Percentiles rank a stretch among this genome's conserved stretches.
Evolutionary conservation across 164 flowering plant species (phyloP).

Genomic region (Liriodendron chinense): DNA sequence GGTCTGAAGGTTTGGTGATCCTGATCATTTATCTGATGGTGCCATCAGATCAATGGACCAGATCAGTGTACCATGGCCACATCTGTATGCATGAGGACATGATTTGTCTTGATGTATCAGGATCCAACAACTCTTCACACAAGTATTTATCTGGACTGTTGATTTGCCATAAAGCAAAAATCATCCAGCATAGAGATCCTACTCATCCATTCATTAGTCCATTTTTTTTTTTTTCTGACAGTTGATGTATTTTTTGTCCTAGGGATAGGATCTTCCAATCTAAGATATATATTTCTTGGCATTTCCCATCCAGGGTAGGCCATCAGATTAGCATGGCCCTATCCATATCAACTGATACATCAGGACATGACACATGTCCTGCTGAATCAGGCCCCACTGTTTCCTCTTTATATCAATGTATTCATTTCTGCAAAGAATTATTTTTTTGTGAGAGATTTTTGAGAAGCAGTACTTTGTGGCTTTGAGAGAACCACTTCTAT

Average conservation of each 20-base stretch:
- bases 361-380: background rate
- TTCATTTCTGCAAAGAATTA: background rate
- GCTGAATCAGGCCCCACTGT: background rate
- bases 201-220: background rate
- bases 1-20: background rate
- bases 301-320: too few species aligned
- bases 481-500: constrained; percentile 73
- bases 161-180: background rate
- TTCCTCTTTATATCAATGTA: background rate
- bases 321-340: background rate
- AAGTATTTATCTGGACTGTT: background rate
- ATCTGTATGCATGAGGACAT: background rate
- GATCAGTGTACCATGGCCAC: background rate
- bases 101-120: background rate
- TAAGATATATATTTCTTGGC: background rate
- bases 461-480: constrained; percentile 54
- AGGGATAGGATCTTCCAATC: background rate
- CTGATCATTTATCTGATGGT: background rate
- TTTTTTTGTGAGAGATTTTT: constrained; percentile 6
- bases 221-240: background rate
- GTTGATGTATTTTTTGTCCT: too few species aligned
- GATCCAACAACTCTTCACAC: background rate
- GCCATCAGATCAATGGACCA: background rate
- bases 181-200: background rate
- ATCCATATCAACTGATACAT: background rate